A percentile compares a stretch with the other conserved stretches of the same genome.
phyloP scores from a whole-genome alignment of 306 rosid genomes.

The Vigna radiata region DNA sequence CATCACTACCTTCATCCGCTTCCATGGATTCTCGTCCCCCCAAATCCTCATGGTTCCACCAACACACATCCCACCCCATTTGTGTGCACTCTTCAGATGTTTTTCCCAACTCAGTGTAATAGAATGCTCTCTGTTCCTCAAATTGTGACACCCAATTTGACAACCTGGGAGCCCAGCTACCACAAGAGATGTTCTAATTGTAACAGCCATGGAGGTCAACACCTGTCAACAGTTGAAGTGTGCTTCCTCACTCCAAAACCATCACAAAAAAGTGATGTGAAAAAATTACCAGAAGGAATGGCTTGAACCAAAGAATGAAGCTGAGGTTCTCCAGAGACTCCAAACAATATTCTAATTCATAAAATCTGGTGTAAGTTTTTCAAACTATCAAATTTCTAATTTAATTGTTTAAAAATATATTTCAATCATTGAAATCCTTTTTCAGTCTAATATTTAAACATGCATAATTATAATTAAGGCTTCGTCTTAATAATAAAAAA shows the following conservation, averaged over 20 bases:
- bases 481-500: too few species aligned
- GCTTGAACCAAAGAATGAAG: not conserved
- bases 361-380: too few species aligned
- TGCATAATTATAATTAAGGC: too few species aligned
- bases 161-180: constrained; percentile 39
- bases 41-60: constrained; percentile 25
- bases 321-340: too few species aligned
- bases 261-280: constrained; percentile 11
- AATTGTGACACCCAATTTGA: constrained; percentile 38
- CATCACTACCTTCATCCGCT: constrained; percentile 41
- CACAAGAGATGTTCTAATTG: constrained; percentile 36
- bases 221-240: constrained; percentile 1
- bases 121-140: constrained; percentile 26
- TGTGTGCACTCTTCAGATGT: constrained; percentile 39
- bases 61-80: constrained; percentile 44
- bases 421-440: too few species aligned
- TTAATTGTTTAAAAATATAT: too few species aligned
- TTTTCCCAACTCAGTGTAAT: constrained; percentile 35
- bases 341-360: too few species aligned
- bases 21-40: constrained; percentile 38
- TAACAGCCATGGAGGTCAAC: constrained; percentile 45
- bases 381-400: too few species aligned
- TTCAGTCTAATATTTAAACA: too few species aligned
- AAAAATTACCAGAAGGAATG: not conserved
- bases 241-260: constrained; percentile 18